Evolutionary conservation across 257 asterid species (phyloP), one percentile per base, ranked within the genome.

Genomic region (Nicotiana otophora): DNA sequence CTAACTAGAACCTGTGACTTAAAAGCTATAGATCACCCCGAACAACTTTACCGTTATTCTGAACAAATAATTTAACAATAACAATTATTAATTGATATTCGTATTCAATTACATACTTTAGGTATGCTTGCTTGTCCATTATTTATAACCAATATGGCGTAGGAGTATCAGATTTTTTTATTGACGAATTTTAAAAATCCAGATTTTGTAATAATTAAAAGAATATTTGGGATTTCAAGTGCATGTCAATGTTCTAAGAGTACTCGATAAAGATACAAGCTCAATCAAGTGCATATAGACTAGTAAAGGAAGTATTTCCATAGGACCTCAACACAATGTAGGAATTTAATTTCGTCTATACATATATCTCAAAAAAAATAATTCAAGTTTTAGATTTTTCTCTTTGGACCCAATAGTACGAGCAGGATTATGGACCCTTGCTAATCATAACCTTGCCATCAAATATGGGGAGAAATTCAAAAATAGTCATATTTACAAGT

Each of bases 1-100:
- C 9, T 36, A 6, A 1, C 7, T 36, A 0, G 9, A 36, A 36
- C 46, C 0, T 0, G 0, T 7, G 2, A 7, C 9, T 8, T 36
- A 36, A 1, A 36, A 36, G 2, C 0, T 36, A 36, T 36, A 36
- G 9, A 36, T 36, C 46, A 6, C 2, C 2, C 2, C 2, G 9
- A 7, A 36, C 46, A 36, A 36, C 46, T 36, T 36, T 36, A 36
- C 10, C 39, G 2, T 36, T 36, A 1, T 36, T 36, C 2, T 0
- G 0, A 7, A 36, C 9, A 36, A 6, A 36, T 36, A 36, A 36
- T 6, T 36, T 7, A 7, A 36, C 9, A 1, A 36, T 36, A 36
- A 36, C 46, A 36, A 36, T 36, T 36, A 36, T 36, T 1, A 36
- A 6, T 36, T 36, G 9, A 36, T 36, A 6, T 6, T 36, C 46